A percentile compares a stretch with the other conserved stretches of the same genome.
These are phyloP conservation scores for Marasmius sp. DNA, from an alignment of 1,284 basidiomycete species.

Conservation along the genomic window DNA sequence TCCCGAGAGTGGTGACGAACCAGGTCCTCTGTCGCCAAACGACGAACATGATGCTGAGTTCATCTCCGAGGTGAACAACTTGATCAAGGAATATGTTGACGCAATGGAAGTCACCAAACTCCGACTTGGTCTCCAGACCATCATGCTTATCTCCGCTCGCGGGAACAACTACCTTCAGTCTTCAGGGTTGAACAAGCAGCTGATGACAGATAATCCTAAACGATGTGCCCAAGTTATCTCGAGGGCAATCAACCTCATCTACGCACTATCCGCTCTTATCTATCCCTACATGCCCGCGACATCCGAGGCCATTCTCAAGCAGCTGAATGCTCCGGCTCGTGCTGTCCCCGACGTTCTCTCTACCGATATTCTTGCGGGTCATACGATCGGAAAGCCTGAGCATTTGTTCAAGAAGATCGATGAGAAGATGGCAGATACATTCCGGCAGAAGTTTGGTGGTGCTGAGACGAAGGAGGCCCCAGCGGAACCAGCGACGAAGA, in stretches of 20 bases:
- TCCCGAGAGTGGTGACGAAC: slow-evolving; percentile 73
- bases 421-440: slow-evolving; percentile 84
- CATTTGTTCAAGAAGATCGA: slow-evolving; percentile 96
- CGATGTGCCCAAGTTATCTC: slow-evolving; percentile 91
- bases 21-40: slow-evolving; percentile 68
- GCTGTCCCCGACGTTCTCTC: slow-evolving; percentile 66
- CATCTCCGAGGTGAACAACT: slow-evolving; percentile 77
- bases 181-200: slow-evolving; percentile 87
- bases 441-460: slow-evolving; percentile 83
- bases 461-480: slow-evolving; percentile 37
- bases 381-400: slow-evolving; percentile 83
- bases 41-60: slow-evolving; percentile 77
- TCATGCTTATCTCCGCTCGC: slow-evolving; percentile 90
- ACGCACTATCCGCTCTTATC: slow-evolving; percentile 81
- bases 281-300: slow-evolving; percentile 98
- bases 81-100: slow-evolving; percentile 82
- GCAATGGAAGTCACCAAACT: slow-evolving; percentile 93
- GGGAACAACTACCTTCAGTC: slow-evolving; percentile 95
- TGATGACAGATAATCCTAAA: slow-evolving; percentile 79
- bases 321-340: slow-evolving; percentile 90
- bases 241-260: slow-evolving; percentile 92
- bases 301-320: slow-evolving; percentile 77
- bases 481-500: slow-evolving; percentile 25
- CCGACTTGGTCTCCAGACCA: slow-evolving; percentile 81
- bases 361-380: slow-evolving; percentile 86